Percentiles rank a stretch among this genome's conserved stretches.
Conservation (phyloP, 2,329 filamentous ascomycete genomes). For the Aspergillus sp. region DNA sequence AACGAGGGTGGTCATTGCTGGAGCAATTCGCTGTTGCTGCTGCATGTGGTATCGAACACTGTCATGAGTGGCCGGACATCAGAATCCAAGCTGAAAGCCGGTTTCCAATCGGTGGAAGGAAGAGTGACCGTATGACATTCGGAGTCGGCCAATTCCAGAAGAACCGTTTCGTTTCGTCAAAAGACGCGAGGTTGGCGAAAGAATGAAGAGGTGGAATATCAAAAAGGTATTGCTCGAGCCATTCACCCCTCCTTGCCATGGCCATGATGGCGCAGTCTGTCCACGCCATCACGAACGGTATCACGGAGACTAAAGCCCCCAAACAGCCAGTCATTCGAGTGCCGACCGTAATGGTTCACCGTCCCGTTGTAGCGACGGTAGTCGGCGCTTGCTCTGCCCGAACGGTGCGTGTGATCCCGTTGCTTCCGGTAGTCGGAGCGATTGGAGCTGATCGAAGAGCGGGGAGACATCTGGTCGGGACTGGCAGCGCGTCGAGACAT, state of each 20-base stretch:
- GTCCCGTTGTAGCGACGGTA: constrained; percentile 34
- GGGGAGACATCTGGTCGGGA: constrained; percentile 14
- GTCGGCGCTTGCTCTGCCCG: constrained; percentile 23
- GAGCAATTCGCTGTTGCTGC: too few species aligned
- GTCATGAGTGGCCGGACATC: too few species aligned
- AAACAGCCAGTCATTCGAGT: constrained; percentile 47
- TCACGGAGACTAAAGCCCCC: constrained; percentile 41
- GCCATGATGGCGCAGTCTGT: constrained; percentile 21
- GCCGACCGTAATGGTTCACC: constrained; percentile 40
- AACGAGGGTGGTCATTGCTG: too few species aligned
- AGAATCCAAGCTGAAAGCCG: too few species aligned
- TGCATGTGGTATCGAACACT: too few species aligned
- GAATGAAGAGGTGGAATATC: too few species aligned
- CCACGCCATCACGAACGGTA: constrained; percentile 36
- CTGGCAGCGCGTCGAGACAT: constrained; percentile 11
- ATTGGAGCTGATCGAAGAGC: constrained; percentile 4
- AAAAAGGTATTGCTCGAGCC: not conserved
- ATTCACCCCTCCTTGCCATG: constrained; percentile 21
- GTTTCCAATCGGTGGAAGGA: too few species aligned
- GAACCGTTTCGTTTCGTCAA: too few species aligned
- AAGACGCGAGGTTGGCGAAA: too few species aligned
- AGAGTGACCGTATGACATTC: too few species aligned
- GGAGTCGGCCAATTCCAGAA: too few species aligned
- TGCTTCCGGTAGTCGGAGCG: constrained; percentile 10
- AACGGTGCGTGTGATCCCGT: constrained; percentile 7